Percentiles rank a stretch among this genome's conserved stretches.
These are phyloP conservation scores for Phytopythium sindhum DNA, from an alignment of 352 stramenopile species.

Conservation along the genomic window DNA sequence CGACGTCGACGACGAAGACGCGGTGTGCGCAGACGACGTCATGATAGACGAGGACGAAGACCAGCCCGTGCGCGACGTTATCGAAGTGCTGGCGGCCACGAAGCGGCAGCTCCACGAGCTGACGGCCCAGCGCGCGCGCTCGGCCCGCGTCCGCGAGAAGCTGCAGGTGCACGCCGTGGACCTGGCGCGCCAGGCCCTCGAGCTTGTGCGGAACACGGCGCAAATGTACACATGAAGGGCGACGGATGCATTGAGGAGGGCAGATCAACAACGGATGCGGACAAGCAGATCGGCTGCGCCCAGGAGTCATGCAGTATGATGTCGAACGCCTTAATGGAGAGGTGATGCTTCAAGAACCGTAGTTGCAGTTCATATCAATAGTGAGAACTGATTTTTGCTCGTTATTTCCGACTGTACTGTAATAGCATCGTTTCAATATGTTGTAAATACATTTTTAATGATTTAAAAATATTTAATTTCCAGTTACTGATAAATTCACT, in stretches of 20 bases:
- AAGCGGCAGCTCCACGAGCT: conserved; percentile 41
- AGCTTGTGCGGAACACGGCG: conserved; percentile 61
- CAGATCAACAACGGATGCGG: too few species aligned
- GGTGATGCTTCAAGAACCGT: too few species aligned
- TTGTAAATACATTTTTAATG: too few species aligned
- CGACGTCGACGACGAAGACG: conserved; percentile 3
- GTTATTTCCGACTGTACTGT: too few species aligned
- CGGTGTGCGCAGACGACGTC: conserved; percentile 9
- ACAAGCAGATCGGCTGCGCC: too few species aligned
- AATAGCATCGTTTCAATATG: too few species aligned
- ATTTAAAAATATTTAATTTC: too few species aligned
- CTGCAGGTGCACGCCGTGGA: conserved; percentile 58
- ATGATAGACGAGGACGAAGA: conserved; percentile 13
- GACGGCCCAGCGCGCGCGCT: conserved; percentile 46
- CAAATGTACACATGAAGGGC: conserved; percentile 27
- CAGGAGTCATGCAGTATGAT: too few species aligned
- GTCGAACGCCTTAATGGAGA: too few species aligned
- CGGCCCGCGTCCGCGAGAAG: conserved; percentile 68
- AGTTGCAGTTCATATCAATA: too few species aligned
- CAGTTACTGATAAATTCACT: too few species aligned
- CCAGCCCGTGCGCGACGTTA: conserved; percentile 53
- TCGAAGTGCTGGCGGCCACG: conserved; percentile 60
- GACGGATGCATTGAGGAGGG: neutral
- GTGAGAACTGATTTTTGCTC: too few species aligned
- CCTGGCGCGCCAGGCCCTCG: conserved; percentile 51